Conservation (phyloP, 768 basidiomycete genomes). For the Lentinula sp. region DNA sequence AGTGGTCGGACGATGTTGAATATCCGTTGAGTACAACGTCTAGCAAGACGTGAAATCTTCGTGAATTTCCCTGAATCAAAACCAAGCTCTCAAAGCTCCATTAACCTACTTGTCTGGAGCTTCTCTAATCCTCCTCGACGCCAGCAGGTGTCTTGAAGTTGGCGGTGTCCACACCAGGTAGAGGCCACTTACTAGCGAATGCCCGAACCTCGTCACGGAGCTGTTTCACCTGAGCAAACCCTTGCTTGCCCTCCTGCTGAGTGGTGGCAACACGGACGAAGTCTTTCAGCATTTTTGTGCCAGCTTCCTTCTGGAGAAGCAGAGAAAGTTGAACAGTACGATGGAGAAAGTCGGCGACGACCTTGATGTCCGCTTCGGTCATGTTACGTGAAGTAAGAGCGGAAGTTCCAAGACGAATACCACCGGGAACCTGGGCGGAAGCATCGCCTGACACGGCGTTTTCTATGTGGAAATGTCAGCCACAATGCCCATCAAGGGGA, state of each 20-base stretch:
- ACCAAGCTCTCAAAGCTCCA: not conserved
- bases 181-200: slow-evolving; percentile 86
- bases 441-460: slow-evolving; percentile 97
- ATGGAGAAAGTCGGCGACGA: slow-evolving; percentile 88
- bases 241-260: slow-evolving; percentile 63
- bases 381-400: slow-evolving; percentile 94
- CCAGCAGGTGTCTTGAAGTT: slow-evolving; percentile 55
- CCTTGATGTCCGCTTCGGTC: slow-evolving; percentile 79
- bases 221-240: slow-evolving; percentile 62
- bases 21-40: slow-evolving; percentile 31
- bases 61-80: not conserved
- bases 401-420: slow-evolving; percentile 93
- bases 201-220: slow-evolving; percentile 73
- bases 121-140: slow-evolving; percentile 36
- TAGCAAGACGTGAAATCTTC: slow-evolving; percentile 31
- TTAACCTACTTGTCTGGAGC: not conserved
- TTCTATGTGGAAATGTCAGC: slow-evolving; percentile 36
- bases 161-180: slow-evolving; percentile 74
- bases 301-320: slow-evolving; percentile 89
- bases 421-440: slow-evolving; percentile 93
- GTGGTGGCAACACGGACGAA: slow-evolving; percentile 79
- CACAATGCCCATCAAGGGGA: not conserved
- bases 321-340: slow-evolving; percentile 90
- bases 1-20: slow-evolving; percentile 47
- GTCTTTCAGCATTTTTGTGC: slow-evolving; percentile 92